Percentiles rank a stretch among this genome's conserved stretches.
Conservation (phyloP, 257 asterid genomes). For the Primulina eburnea region DNA sequence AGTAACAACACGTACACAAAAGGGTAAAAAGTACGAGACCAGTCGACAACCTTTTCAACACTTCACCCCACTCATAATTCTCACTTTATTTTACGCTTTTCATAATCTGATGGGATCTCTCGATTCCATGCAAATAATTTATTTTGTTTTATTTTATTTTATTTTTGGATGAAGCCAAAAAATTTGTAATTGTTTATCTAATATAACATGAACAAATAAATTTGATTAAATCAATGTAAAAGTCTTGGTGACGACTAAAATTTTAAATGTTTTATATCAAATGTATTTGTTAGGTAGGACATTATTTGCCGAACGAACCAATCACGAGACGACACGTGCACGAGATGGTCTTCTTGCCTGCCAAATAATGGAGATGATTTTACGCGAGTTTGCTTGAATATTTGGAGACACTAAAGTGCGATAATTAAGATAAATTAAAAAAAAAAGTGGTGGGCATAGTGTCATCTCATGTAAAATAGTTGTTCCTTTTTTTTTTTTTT, state of each 20-base stretch:
- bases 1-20: too few species aligned
- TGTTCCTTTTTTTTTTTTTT: not conserved
- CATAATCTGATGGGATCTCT: not conserved
- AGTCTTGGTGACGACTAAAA: too few species aligned
- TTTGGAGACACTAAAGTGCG: slow-evolving; percentile 35
- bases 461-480: not conserved
- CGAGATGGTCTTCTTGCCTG: slow-evolving; percentile 30
- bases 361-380: slow-evolving; percentile 20
- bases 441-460: slow-evolving; percentile 4
- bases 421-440: slow-evolving; percentile 4
- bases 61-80: not conserved
- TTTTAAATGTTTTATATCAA: not conserved
- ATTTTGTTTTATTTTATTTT: too few species aligned
- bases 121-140: slow-evolving; percentile 9
- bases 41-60: slow-evolving; percentile 14
- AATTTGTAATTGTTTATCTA: too few species aligned
- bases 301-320: slow-evolving; percentile 22
- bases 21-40: not conserved
- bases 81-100: not conserved
- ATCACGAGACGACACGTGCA: slow-evolving; percentile 20
- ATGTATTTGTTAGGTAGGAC: slow-evolving; percentile 35
- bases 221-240: not conserved
- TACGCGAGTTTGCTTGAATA: slow-evolving; percentile 28
- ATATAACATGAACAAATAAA: not conserved
- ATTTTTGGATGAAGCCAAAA: too few species aligned